A percentile compares a stretch with the other conserved stretches of the same genome.
Evolutionary conservation across 176 grass and related monocot genomes (phyloP).

Genomic region (Ensete glaucum): DNA sequence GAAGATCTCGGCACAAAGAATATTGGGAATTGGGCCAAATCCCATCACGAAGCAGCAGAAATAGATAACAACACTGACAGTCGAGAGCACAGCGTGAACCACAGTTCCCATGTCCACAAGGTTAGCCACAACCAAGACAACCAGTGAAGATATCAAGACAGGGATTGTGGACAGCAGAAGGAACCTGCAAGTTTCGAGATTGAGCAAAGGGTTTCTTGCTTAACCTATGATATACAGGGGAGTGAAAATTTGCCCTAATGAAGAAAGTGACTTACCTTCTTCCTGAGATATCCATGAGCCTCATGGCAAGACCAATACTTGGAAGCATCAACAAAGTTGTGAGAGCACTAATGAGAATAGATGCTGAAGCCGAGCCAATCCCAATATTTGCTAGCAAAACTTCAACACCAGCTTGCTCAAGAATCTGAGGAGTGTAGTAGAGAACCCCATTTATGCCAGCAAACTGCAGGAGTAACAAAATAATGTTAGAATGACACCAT

Average conservation of each 20-base stretch:
- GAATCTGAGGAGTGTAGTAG: conserved; percentile 97
- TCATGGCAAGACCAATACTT: conserved; percentile 87
- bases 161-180: conserved; percentile 83
- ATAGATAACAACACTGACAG: conserved; percentile 59
- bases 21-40: conserved; percentile 81
- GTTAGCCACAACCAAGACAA: conserved; percentile 66
- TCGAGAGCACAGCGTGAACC: conserved; percentile 69
- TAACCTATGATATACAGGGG: not conserved
- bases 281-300: conserved; percentile 96
- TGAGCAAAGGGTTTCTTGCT: not conserved
- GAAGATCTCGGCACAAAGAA: conserved; percentile 93
- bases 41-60: conserved; percentile 98
- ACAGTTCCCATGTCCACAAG: conserved; percentile 56
- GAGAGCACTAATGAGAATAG: conserved; percentile 89
- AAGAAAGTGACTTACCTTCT: conserved; percentile 55
- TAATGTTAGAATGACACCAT: not conserved
- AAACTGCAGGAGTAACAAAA: conserved; percentile 46
- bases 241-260: not conserved
- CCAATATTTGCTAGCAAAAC: conserved; percentile 77
- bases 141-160: conserved; percentile 53
- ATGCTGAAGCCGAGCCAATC: conserved; percentile 61
- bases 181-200: conserved; percentile 45
- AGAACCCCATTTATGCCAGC: conserved; percentile 97
- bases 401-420: conserved; percentile 89
- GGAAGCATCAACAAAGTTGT: conserved; percentile 97